phyloP scores from a whole-genome alignment of 495 filamentous ascomycete species.

The Penicillium samsonianum region DNA sequence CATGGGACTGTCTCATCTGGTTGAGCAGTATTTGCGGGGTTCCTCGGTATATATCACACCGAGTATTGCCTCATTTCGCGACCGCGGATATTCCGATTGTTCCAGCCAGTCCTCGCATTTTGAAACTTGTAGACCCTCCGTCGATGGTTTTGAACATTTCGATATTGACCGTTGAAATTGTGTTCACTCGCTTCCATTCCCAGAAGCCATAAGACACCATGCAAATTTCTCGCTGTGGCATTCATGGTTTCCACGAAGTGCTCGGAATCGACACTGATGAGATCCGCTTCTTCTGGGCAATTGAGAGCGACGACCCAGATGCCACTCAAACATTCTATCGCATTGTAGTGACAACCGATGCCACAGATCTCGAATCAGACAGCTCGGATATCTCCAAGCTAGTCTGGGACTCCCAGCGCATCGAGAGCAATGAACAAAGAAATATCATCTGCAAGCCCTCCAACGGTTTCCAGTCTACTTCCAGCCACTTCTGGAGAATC shows the following conservation, averaged over 20 bases:
- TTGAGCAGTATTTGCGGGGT: not conserved
- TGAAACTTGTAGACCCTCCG: too few relatives aligned
- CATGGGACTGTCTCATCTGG: not conserved
- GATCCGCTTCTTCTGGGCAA: constrained; percentile 30
- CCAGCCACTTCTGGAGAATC: constrained; percentile 27
- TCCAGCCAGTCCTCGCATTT: not conserved
- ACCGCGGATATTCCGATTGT: not conserved
- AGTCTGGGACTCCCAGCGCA: constrained; percentile 29
- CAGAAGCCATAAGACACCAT: constrained; percentile 5
- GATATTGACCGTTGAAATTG: not conserved
- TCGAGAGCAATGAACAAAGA: constrained; percentile 28
- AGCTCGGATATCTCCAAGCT: not conserved
- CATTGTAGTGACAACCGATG: constrained; percentile 18
- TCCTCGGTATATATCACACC: not conserved
- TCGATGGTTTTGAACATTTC: not conserved
- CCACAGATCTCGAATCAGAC: constrained; percentile 3
- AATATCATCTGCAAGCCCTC: constrained; percentile 30
- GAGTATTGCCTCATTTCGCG: not conserved
- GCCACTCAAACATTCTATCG: constrained; percentile 26
- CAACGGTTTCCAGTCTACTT: constrained; percentile 27
- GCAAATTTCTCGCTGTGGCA: constrained; percentile 28
- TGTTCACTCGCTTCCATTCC: not conserved
- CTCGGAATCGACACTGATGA: constrained; percentile 33
- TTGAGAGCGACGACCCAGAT: constrained; percentile 11
- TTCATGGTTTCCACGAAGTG: constrained; percentile 35